Percentiles rank a stretch among this genome's conserved stretches.
Evolutionary conservation across 441 rosid genomes (phyloP).

Genomic region (Hura crepitans): DNA sequence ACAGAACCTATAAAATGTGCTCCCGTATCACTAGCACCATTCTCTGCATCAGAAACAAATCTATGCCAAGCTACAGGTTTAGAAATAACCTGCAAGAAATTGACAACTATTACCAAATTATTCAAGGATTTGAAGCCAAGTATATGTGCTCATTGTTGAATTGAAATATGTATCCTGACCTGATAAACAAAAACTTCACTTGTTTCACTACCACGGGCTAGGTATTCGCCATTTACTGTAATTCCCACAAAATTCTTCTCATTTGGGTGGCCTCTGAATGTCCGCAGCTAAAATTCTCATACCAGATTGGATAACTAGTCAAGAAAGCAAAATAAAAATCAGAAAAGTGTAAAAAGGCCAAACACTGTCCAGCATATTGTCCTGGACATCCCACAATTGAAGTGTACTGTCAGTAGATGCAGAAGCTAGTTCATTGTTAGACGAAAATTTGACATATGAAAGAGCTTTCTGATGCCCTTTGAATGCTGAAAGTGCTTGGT

Average conservation of each 20-base stretch:
- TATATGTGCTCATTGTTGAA: background rate
- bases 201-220: slow-evolving; percentile 93
- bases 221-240: slow-evolving; percentile 70
- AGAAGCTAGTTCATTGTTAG: slow-evolving; percentile 90
- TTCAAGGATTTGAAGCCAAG: too few species aligned
- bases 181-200: slow-evolving; percentile 94
- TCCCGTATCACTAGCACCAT: slow-evolving; percentile 71
- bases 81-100: slow-evolving; percentile 63
- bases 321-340: too few species aligned
- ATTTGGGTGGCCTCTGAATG: slow-evolving; percentile 85
- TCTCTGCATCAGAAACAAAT: slow-evolving; percentile 85
- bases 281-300: slow-evolving; percentile 56
- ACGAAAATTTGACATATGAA: slow-evolving; percentile 90
- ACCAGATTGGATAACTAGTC: background rate
- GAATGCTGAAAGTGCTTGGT: slow-evolving; percentile 81
- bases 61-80: slow-evolving; percentile 77
- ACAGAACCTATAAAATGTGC: slow-evolving; percentile 91
- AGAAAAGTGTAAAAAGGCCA: too few species aligned
- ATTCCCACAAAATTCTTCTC: slow-evolving; percentile 97
- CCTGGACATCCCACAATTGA: slow-evolving; percentile 90
- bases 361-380: slow-evolving; percentile 60
- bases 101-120: background rate
- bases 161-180: slow-evolving; percentile 41
- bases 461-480: slow-evolving; percentile 91
- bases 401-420: slow-evolving; percentile 97